Base-by-base conservation (phyloP, 2,329 filamentous ascomycete species). In the Graphiopsis chlorocephala region DNA sequence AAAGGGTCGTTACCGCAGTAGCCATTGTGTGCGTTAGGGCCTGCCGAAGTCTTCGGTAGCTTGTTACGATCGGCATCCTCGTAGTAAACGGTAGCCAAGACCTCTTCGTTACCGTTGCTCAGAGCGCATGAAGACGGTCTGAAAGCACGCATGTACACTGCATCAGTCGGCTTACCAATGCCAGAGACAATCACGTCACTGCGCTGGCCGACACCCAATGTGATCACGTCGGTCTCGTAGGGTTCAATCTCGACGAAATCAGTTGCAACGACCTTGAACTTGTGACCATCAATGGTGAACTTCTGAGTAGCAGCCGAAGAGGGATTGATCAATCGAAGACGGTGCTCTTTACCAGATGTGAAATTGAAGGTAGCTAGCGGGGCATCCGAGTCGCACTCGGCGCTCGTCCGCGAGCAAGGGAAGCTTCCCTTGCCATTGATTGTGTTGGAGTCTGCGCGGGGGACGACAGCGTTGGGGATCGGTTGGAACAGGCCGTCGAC, bases 1-100 rank as follows among this genome's bases (percentile, higher is more conserved):
- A 90, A 78, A 62, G 84, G 82, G 66, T 88, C 86, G 68, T 88
- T 88, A 59, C 78, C 78, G 70, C 88, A 90, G 26, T 62, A 45
- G 14, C 35, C 60, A 25, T 77, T 66, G 33, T 68, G 83, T 26
- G 76, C 65, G 23, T 58, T 58, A 23, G 62, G 53, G 12, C 53
- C 47, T 17, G 62, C 53, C 14, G 53, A 59, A 28, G 66, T 83
- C 67, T 86, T 82, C 0, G 88, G 89, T 3, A 77, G 59, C n/a
- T 76, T 74, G 58, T 74, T 77, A 4, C 78, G 79, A 70, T 90
- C 79, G 10, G 86, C 84, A 7, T 80, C 71, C 47, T 89, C 81
- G 74, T 91, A 92, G 77, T 88, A 90, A 59, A 92, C 80, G 14
- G 83, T 85, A 0, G 88, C 90, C 0, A 86, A 70, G 1, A 84